Percentiles rank a stretch among this genome's conserved stretches.
These are phyloP conservation scores for peach (Prunus persica) DNA, from an alignment of 306 rosid species.

Conservation along the genomic window Prunus_persica_NCBIv2 NC_034009.1:5333001-5333500, in stretches of 20 bases:
- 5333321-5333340: background rate
- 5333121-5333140: too few relatives aligned
- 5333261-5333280: too few relatives aligned
- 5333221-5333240: background rate
- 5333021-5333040: too few relatives aligned
- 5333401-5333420: slow-evolving; percentile 85
- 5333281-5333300: background rate
- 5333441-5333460: slow-evolving; percentile 76
- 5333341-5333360: background rate
- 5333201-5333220: background rate
- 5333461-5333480: slow-evolving; percentile 92
- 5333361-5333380: slow-evolving; percentile 64
- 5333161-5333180: background rate
- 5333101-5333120: too few relatives aligned
- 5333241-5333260: background rate
- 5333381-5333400: slow-evolving; percentile 70
- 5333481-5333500: slow-evolving; percentile 66
- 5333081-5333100: too few relatives aligned
- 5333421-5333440: slow-evolving; percentile 83
- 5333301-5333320: background rate
- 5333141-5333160: background rate
- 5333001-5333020: background rate
- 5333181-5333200: too few relatives aligned
- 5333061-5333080: too few relatives aligned
- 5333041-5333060: too few relatives aligned